Conservation (phyloP, 352 stramenopile species). For the Pythium myriotylum region DNA sequence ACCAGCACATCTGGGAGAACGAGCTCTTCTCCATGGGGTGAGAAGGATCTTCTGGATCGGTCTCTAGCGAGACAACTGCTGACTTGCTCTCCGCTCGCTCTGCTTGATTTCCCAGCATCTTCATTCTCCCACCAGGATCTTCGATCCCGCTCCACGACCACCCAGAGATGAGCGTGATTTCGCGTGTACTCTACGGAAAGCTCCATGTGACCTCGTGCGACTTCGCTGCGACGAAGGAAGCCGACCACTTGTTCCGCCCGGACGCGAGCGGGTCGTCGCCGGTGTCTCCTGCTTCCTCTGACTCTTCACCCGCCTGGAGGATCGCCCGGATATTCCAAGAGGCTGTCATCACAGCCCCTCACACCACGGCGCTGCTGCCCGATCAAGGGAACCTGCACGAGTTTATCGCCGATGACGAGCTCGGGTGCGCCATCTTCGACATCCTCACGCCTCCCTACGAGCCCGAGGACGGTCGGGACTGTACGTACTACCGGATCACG, state of each 20-base stretch:
- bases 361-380: slow-evolving; percentile 73
- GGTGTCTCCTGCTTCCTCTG: background rate
- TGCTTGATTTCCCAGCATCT: slow-evolving; percentile 56
- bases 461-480: slow-evolving; percentile 60
- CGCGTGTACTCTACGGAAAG: slow-evolving; percentile 75
- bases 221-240: slow-evolving; percentile 36
- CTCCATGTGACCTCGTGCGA: slow-evolving; percentile 71
- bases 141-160: slow-evolving; percentile 84
- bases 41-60: background rate
- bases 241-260: slow-evolving; percentile 13
- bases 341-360: slow-evolving; percentile 44
- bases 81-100: background rate
- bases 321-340: slow-evolving; percentile 51
- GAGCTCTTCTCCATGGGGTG: slow-evolving; percentile 82
- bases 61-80: background rate
- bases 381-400: slow-evolving; percentile 79
- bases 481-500: slow-evolving; percentile 71
- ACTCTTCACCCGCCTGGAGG: slow-evolving; percentile 3
- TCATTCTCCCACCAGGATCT: slow-evolving; percentile 73
- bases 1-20: slow-evolving; percentile 85
- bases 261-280: slow-evolving; percentile 16
- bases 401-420: slow-evolving; percentile 64
- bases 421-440: slow-evolving; percentile 84
- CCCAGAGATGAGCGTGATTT: slow-evolving; percentile 85
- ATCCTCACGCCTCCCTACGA: slow-evolving; percentile 88